phyloP scores from a whole-genome alignment of 164 flowering plant species.

The Liquidambar formosana region DNA sequence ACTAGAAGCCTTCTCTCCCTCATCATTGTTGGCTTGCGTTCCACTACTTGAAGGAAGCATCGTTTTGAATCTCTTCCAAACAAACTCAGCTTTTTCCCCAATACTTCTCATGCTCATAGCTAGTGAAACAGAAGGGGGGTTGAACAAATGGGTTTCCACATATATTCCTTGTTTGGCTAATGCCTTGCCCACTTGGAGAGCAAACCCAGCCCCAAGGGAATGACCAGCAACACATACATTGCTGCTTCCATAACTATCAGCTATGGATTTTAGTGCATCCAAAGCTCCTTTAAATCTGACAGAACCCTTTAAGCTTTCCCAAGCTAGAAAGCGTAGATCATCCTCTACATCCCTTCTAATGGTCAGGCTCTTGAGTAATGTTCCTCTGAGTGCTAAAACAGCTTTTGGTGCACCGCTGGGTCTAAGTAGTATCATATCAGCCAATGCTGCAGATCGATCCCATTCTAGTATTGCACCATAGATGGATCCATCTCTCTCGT shows the following conservation, averaged over 20 bases:
- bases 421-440: constrained; percentile 72
- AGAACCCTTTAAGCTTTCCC: constrained; percentile 94
- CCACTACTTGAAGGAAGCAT: constrained; percentile 60
- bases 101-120: constrained; percentile 72
- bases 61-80: constrained; percentile 71
- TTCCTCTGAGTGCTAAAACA: constrained; percentile 83
- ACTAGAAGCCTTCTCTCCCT: constrained; percentile 9
- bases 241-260: constrained; percentile 60
- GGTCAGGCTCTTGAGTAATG: constrained; percentile 75
- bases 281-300: constrained; percentile 62
- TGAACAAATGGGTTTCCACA: constrained; percentile 90
- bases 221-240: constrained; percentile 90
- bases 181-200: constrained; percentile 89
- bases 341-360: constrained; percentile 83
- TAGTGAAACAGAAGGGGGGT: constrained; percentile 91
- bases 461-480: constrained; percentile 92
- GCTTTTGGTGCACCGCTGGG: constrained; percentile 95
- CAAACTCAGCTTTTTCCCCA: constrained; percentile 73
- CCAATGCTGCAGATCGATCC: constrained; percentile 79
- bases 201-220: constrained; percentile 94
- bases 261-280: constrained; percentile 56
- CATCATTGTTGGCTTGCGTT: constrained; percentile 19
- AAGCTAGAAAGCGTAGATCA: constrained; percentile 90
- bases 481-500: constrained; percentile 86
- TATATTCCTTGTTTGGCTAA: constrained; percentile 79